Conservation (phyloP, 768 basidiomycete species). For the Leccinum fibrillosum region DNA sequence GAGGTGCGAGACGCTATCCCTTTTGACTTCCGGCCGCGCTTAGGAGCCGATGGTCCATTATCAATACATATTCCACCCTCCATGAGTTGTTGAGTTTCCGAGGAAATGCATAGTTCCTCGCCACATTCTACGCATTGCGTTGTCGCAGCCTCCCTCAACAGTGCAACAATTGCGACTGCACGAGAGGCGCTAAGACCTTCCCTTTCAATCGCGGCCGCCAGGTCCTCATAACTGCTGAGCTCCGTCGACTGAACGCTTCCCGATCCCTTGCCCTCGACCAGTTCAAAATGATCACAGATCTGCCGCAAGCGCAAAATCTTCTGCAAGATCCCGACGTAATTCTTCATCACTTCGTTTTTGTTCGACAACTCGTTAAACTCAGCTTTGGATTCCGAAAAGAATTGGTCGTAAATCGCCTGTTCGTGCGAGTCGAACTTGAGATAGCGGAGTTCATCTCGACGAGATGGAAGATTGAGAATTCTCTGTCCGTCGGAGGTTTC, state of each 20-base stretch:
- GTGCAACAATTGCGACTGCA: slow-evolving; percentile 80
- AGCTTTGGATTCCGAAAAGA: slow-evolving; percentile 86
- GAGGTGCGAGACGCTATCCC: slow-evolving; percentile 56
- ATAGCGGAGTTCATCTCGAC: slow-evolving; percentile 83
- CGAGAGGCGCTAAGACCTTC: slow-evolving; percentile 76
- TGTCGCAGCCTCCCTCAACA: slow-evolving; percentile 82
- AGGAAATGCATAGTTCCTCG: slow-evolving; percentile 58
- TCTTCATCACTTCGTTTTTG: slow-evolving; percentile 96
- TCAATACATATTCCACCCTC: slow-evolving; percentile 47
- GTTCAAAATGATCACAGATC: slow-evolving; percentile 94
- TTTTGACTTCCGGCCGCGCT: slow-evolving; percentile 56
- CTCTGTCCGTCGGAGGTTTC: slow-evolving; percentile 74
- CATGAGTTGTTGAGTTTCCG: slow-evolving; percentile 38
- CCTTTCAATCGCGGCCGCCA: slow-evolving; percentile 66
- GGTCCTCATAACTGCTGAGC: slow-evolving; percentile 65
- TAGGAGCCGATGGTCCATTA: slow-evolving; percentile 48
- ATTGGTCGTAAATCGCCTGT: slow-evolving; percentile 80
- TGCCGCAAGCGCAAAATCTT: slow-evolving; percentile 94
- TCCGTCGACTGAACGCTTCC: slow-evolving; percentile 48
- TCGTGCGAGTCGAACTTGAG: slow-evolving; percentile 84
- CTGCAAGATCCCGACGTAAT: slow-evolving; percentile 95
- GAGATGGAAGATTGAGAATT: slow-evolving; percentile 86
- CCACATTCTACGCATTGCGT: slow-evolving; percentile 90
- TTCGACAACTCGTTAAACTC: slow-evolving; percentile 85
- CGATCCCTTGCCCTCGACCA: slow-evolving; percentile 70